Conservation (phyloP, 202 grass and related monocot species). For the Panicum hallii region DNA sequence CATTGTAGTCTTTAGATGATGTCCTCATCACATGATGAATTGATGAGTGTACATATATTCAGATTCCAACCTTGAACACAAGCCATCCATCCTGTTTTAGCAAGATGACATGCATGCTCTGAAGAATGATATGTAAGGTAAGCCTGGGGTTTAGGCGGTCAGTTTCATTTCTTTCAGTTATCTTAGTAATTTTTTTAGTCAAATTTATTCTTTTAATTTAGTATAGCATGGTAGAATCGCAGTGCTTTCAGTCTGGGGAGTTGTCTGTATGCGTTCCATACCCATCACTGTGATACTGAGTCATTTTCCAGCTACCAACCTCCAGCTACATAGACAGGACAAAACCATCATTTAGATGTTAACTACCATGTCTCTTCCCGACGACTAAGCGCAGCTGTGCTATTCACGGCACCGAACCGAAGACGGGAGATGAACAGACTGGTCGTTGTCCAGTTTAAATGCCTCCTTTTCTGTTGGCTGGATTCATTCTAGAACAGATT, state of each 20-base stretch:
- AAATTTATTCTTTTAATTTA: not conserved
- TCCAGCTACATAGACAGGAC: not conserved
- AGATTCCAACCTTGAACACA: not conserved
- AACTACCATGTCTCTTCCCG: not conserved
- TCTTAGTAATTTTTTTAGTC: not conserved
- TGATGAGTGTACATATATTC: too few relatives aligned
- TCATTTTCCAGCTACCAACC: not conserved
- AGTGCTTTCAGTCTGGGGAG: not conserved
- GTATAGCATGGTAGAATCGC: not conserved
- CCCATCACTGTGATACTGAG: not conserved
- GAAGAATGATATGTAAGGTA: not conserved
- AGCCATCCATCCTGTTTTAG: not conserved
- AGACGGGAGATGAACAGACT: not conserved
- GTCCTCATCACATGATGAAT: not conserved
- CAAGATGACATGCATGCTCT: not conserved
- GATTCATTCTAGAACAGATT: not conserved
- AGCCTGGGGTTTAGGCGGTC: not conserved
- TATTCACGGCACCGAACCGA: not conserved
- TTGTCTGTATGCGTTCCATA: not conserved
- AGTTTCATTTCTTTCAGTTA: not conserved
- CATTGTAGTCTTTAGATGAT: not conserved
- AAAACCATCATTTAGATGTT: conserved; percentile 5
- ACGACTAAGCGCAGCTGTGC: not conserved
- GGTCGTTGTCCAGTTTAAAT: conserved; percentile 8
- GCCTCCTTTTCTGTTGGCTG: conserved; percentile 28